These are phyloP conservation scores for Termitomyces sp. DNA, from an alignment of 768 basidiomycete species.

Conservation along the genomic window DNA sequence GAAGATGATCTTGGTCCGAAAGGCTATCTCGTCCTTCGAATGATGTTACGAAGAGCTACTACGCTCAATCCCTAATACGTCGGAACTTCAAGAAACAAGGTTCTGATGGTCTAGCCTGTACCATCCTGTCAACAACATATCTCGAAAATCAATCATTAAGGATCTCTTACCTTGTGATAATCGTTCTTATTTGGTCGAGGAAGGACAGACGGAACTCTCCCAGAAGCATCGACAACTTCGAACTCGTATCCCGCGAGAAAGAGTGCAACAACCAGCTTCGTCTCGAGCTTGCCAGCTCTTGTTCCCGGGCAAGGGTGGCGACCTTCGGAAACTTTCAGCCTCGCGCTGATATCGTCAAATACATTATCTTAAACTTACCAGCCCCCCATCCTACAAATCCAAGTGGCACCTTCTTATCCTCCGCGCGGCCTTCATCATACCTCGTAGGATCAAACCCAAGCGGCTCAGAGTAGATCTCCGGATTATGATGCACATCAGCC, in stretches of 20 bases:
- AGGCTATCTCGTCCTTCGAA: neutral
- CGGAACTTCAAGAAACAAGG: neutral
- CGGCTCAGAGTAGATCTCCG: constrained; percentile 31
- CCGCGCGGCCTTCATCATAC: constrained; percentile 26
- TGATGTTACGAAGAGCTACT: too few species aligned
- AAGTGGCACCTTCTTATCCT: constrained; percentile 29
- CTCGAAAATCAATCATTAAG: constrained; percentile 29
- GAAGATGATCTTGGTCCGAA: neutral
- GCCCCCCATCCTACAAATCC: constrained; percentile 37
- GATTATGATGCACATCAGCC: constrained; percentile 30
- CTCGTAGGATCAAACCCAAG: constrained; percentile 31
- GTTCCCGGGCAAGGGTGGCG: constrained; percentile 36
- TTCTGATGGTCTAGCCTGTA: neutral
- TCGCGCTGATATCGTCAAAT: neutral
- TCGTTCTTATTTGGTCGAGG: constrained; percentile 31
- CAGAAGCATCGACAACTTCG: constrained; percentile 27
- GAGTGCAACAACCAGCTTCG: constrained; percentile 30
- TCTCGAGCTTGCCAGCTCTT: constrained; percentile 33
- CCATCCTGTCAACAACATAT: constrained; percentile 5
- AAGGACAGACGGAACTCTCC: constrained; percentile 19
- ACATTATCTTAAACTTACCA: constrained; percentile 18
- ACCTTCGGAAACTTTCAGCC: constrained; percentile 14
- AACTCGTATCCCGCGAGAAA: constrained; percentile 30
- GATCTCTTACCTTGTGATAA: constrained; percentile 7
- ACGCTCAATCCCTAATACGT: neutral